These are phyloP conservation scores for Scheffersomyces insectosa DNA, from an alignment of 1,139 yeast genomes.

Conservation along the genomic window DNA sequence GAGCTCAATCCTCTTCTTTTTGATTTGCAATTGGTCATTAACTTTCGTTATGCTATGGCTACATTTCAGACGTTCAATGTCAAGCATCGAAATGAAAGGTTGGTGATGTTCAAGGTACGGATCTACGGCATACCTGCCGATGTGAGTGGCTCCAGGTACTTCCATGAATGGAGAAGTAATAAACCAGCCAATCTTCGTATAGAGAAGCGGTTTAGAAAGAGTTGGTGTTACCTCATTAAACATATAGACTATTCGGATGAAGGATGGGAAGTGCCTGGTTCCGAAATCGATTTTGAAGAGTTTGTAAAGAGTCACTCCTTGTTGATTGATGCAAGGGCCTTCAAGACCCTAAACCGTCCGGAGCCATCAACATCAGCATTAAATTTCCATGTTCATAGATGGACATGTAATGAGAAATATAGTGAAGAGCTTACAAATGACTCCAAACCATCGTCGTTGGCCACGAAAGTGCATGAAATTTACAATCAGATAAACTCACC, in stretches of 20 bases:
- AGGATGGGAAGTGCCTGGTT: slow-evolving; percentile 14
- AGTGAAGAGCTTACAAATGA: not conserved
- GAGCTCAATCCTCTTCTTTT: slow-evolving; percentile 21
- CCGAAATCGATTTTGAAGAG: not conserved
- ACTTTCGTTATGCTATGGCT: slow-evolving; percentile 40
- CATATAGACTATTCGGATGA: slow-evolving; percentile 38
- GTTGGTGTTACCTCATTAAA: slow-evolving; percentile 33
- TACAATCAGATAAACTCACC: slow-evolving; percentile 47
- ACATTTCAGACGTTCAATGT: slow-evolving; percentile 37
- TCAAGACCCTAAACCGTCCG: not conserved
- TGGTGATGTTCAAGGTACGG: slow-evolving; percentile 36
- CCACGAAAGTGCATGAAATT: slow-evolving; percentile 27
- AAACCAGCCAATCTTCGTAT: slow-evolving; percentile 10
- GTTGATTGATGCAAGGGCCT: not conserved
- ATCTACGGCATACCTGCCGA: slow-evolving; percentile 53
- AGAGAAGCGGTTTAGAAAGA: slow-evolving; percentile 26
- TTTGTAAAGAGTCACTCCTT: slow-evolving; percentile 6
- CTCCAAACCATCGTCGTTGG: slow-evolving; percentile 9
- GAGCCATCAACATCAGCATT: slow-evolving; percentile 1
- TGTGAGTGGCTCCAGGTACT: slow-evolving; percentile 31
- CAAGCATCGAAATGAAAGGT: not conserved
- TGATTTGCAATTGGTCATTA: slow-evolving; percentile 42
- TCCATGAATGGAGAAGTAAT: slow-evolving; percentile 34
- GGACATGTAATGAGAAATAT: slow-evolving; percentile 21
- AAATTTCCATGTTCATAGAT: slow-evolving; percentile 34